These are phyloP conservation scores for Daedaleopsis sinensis DNA, from an alignment of 768 basidiomycete genomes.

Conservation along the genomic window DNA sequence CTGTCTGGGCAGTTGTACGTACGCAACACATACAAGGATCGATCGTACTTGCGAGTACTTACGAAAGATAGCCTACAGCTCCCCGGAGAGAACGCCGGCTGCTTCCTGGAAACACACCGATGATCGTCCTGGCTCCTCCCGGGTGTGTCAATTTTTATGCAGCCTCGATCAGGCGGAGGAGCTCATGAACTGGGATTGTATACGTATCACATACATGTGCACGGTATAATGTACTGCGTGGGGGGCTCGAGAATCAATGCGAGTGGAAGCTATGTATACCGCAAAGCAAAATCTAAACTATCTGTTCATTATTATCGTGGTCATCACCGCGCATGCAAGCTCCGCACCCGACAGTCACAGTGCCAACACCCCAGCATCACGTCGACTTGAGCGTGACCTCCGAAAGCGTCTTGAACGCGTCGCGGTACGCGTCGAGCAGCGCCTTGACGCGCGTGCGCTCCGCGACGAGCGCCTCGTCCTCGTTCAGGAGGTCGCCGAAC, in stretches of 20 bases:
- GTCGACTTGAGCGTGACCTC: conserved; percentile 77
- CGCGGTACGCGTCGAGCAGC: conserved; percentile 93
- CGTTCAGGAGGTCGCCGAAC: conserved; percentile 88
- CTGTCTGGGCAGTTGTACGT: too few relatives aligned
- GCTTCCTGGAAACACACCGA: too few relatives aligned
- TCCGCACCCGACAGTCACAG: not conserved
- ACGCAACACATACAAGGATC: too few relatives aligned
- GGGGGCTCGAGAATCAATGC: not conserved
- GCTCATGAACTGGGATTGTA: not conserved
- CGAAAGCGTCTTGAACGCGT: conserved; percentile 85
- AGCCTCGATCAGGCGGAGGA: not conserved
- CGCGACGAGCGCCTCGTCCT: conserved; percentile 93
- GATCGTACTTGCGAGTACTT: too few relatives aligned
- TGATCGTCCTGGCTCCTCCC: too few relatives aligned
- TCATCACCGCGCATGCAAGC: not conserved
- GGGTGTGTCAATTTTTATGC: not conserved
- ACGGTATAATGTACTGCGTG: too few relatives aligned
- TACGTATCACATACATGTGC: too few relatives aligned
- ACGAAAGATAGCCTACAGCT: too few relatives aligned
- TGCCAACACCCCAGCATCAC: conserved; percentile 18
- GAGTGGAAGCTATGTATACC: not conserved
- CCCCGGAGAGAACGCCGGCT: too few relatives aligned
- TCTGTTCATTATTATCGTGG: not conserved
- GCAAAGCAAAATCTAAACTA: conserved; percentile 9
- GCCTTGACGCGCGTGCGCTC: conserved; percentile 94